Evolutionary conservation across 768 basidiomycete genomes (phyloP), one percentile per base, ranked within the genome.

Genomic region (Myochromella boudieri): DNA sequence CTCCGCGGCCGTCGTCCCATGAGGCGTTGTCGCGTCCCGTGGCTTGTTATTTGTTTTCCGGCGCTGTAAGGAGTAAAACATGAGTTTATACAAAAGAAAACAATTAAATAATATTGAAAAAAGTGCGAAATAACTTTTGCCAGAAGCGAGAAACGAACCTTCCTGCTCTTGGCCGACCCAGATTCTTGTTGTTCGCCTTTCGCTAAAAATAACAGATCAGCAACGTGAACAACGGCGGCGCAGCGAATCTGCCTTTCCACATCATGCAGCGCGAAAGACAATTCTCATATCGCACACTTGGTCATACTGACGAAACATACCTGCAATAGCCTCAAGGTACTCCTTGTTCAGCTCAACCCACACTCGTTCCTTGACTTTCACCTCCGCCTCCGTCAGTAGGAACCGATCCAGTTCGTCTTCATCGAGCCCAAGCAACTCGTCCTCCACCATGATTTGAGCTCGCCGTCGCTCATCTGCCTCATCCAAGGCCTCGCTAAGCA

Each of bases 341-440:
- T 97, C 94, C 55, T 78, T 78, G 63, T 97, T 97, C 58, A 92
- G 72, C 67, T 95, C 92, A 38, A 95, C 91, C 94, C 94, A 97
- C 1, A 97, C 81, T 9, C 91, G 82, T 63, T 92, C 91, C 64
- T 90, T 97, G 59, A 91, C 74, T 61, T 74, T 82, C 3, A 90
- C 85, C 64, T 95, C 93, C 18, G 86, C 87, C 27, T 86, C 85
- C 6, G 76, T 81, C 18, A 94, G 67, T 45, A 91, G 69, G 60
- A 97, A 87, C 20, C 71, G 72, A 62, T 95, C 87, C 33, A 97
- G 74, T 61, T 97, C 94, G 4, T 85, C 90, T 58, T 97, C 94
- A 64, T 97, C 87, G n/a, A 97, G 72, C 12, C 86, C 91, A 17
- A 72, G 61, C 37, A 92, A 68, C 52, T 87, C 85, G 54, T 90